phyloP scores from a whole-genome alignment of 23 red algal genomes.

The Gracilaria domingensis region DNA sequence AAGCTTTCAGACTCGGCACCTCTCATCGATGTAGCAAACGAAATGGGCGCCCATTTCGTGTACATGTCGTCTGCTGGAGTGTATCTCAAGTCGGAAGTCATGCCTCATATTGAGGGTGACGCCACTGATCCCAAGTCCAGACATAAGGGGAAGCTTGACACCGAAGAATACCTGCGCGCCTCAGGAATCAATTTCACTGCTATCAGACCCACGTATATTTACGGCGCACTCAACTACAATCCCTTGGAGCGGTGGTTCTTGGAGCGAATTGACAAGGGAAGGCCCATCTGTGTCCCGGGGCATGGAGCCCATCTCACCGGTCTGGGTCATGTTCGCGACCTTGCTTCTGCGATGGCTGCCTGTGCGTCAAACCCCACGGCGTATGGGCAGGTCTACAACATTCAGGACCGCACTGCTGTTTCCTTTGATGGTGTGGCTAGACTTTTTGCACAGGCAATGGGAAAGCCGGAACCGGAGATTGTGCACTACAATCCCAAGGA shows the following conservation, averaged over 20 bases:
- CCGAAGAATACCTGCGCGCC: slow-evolving; percentile 82
- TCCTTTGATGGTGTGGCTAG: slow-evolving; percentile 94
- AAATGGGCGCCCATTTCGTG: slow-evolving; percentile 85
- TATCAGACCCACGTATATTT: slow-evolving; percentile 99
- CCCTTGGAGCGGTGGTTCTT: slow-evolving; percentile 98
- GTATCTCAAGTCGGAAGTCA: slow-evolving; percentile 84
- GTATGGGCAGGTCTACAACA: slow-evolving; percentile 92
- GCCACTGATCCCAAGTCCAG: slow-evolving; percentile 79
- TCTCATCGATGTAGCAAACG: slow-evolving; percentile 67
- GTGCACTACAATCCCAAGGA: slow-evolving; percentile 98
- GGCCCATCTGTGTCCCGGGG: slow-evolving; percentile 92
- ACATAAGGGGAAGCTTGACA: slow-evolving; percentile 96
- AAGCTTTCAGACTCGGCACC: slow-evolving; percentile 80
- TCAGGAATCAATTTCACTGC: slow-evolving; percentile 79
- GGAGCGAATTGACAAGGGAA: slow-evolving; percentile 83
- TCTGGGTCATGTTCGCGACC: slow-evolving; percentile 95
- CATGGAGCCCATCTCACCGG: slow-evolving; percentile 95
- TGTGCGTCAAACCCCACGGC: slow-evolving; percentile 61
- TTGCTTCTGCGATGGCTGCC: slow-evolving; percentile 92
- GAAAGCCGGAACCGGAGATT: slow-evolving; percentile 78
- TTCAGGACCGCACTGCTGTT: slow-evolving; percentile 89
- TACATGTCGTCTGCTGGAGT: slow-evolving; percentile 99
- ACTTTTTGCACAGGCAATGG: slow-evolving; percentile 80
- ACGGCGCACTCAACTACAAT: slow-evolving; percentile 99
- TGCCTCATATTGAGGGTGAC: slow-evolving; percentile 98